phyloP scores from a whole-genome alignment of 371 early-diverging fungal genomes.

The Mucor ambiguus region DNA sequence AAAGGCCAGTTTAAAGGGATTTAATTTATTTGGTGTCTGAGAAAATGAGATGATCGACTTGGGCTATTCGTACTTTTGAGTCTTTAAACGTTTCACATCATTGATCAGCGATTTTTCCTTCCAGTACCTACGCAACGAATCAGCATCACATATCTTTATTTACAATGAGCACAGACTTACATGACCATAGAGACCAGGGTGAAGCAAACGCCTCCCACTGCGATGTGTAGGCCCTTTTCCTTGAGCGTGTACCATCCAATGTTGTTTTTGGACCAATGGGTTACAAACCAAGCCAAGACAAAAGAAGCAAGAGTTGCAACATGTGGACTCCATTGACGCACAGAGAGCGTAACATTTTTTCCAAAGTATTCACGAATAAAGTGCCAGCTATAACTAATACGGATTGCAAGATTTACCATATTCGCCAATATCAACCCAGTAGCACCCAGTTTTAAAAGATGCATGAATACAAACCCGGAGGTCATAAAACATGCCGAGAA shows the following conservation, averaged over 20 bases:
- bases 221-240: conserved; percentile 60
- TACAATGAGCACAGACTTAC: conserved; percentile 35
- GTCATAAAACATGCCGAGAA: conserved; percentile 77
- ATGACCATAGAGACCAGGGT: conserved; percentile 30
- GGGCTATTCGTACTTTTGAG: conserved; percentile 16
- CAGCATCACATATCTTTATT: neutral
- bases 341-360: conserved; percentile 6
- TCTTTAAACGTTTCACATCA: conserved; percentile 25
- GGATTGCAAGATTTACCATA: conserved; percentile 78
- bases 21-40: conserved; percentile 4
- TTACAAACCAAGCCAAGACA: conserved; percentile 56
- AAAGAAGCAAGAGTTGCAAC: conserved; percentile 46
- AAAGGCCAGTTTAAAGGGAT: neutral
- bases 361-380: conserved; percentile 65
- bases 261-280: conserved; percentile 53
- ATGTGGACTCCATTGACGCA: conserved; percentile 50
- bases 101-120: conserved; percentile 33
- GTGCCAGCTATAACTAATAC: conserved; percentile 75
- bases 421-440: conserved; percentile 87
- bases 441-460: conserved; percentile 63
- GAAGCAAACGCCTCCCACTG: conserved; percentile 58
- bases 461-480: conserved; percentile 62
- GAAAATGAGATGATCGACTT: conserved; percentile 5
- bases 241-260: conserved; percentile 63
- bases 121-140: conserved; percentile 22